phyloP scores from a whole-genome alignment of 2,329 filamentous ascomycete species.

The Trichoderma simmonsii region DNA sequence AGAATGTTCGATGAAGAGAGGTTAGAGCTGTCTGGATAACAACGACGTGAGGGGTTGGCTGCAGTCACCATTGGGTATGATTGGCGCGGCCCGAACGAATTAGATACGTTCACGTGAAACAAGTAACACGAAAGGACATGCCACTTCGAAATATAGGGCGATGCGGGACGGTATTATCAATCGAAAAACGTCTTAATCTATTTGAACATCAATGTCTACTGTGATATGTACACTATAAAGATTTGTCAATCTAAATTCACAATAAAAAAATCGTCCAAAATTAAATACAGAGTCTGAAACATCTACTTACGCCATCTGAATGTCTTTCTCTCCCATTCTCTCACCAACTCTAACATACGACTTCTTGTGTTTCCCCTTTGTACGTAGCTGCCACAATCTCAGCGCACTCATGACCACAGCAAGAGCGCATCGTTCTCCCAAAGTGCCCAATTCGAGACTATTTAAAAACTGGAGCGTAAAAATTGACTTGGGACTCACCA shows the following conservation, averaged over 20 bases:
- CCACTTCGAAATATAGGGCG: neutral
- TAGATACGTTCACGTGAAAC: neutral
- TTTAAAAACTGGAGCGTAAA: neutral
- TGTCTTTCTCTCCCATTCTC: neutral
- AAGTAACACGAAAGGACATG: neutral
- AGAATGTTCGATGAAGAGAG: neutral
- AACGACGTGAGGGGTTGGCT: neutral
- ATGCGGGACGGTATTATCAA: neutral
- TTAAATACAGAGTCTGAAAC: neutral
- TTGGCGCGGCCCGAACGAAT: neutral
- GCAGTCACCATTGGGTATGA: neutral
- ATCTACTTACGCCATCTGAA: neutral
- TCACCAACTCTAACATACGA: neutral
- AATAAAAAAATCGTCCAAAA: neutral
- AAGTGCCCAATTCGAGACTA: neutral
- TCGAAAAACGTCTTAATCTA: neutral
- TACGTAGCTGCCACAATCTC: neutral
- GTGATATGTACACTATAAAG: neutral
- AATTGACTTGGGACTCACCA: neutral
- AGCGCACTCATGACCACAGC: neutral
- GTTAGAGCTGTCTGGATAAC: neutral
- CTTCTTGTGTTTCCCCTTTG: neutral
- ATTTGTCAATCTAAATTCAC: neutral
- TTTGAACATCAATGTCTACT: neutral
- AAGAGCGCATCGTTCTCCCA: neutral